Evolutionary conservation across 1,284 basidiomycete genomes (phyloP).

Genomic region (Thelephora terrestris): DNA sequence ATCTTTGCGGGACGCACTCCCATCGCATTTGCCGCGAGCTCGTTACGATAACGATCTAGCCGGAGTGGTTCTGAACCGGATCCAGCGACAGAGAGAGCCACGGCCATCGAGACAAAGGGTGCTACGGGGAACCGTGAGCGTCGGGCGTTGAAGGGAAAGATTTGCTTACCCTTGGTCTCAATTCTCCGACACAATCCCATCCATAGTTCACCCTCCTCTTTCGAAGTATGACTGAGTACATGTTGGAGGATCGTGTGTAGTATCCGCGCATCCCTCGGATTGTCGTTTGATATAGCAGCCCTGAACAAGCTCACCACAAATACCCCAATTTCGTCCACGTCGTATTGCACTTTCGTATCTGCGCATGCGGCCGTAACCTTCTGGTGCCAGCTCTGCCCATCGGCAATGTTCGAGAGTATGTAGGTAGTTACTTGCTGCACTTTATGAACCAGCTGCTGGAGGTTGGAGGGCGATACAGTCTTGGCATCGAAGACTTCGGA

Average conservation of each 20-base stretch:
- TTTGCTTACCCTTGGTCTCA: constrained; percentile 48
- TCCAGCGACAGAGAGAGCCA: constrained; percentile 53
- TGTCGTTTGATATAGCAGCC: constrained; percentile 32
- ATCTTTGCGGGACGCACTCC: constrained; percentile 59
- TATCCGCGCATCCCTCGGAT: constrained; percentile 43
- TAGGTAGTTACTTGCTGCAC: constrained; percentile 61
- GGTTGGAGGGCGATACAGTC: constrained; percentile 24
- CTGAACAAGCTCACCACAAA: constrained; percentile 35
- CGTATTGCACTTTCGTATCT: constrained; percentile 13
- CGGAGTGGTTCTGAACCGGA: constrained; percentile 60
- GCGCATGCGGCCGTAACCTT: constrained; percentile 29
- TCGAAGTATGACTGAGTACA: constrained; percentile 49
- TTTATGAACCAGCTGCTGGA: constrained; percentile 38
- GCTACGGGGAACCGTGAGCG: constrained; percentile 30
- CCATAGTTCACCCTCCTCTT: constrained; percentile 69
- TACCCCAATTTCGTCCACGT: constrained; percentile 23
- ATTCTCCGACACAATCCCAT: constrained; percentile 52
- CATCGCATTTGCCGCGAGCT: constrained; percentile 72
- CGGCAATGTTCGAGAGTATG: constrained; percentile 42
- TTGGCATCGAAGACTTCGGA: constrained; percentile 38
- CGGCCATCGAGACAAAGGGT: constrained; percentile 54
- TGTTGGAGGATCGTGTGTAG: constrained; percentile 51
- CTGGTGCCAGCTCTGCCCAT: constrained; percentile 40
- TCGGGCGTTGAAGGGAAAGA: not conserved
- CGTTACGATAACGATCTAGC: constrained; percentile 81